Conservation (phyloP, 306 rosid species). For the Corylus heterophylla region DNA sequence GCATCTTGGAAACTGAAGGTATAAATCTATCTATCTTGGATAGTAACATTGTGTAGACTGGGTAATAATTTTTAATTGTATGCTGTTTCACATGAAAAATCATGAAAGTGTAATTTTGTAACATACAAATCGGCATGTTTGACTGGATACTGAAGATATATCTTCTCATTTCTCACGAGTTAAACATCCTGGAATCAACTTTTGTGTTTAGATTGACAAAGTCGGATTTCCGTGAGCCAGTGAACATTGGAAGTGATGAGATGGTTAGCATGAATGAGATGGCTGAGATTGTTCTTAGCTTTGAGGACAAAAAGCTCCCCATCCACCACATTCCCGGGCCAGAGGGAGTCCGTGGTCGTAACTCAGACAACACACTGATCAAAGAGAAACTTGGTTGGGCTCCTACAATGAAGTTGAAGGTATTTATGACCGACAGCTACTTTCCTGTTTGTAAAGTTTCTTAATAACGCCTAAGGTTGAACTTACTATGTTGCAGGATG, state of each 20-base stretch:
- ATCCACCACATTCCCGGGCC: constrained; percentile 98
- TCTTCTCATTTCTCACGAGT: constrained; percentile 14
- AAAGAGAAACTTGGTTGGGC: constrained; percentile 99
- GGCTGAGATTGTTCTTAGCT: constrained; percentile 95
- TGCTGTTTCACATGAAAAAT: neutral
- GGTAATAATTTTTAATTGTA: neutral
- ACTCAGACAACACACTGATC: constrained; percentile 93
- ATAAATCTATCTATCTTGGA: neutral
- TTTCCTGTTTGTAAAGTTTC: constrained; percentile 2
- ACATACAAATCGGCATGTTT: neutral
- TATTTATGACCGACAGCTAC: constrained; percentile 21
- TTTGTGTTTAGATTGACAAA: constrained; percentile 72
- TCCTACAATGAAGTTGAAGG: constrained; percentile 97
- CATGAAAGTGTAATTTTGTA: neutral
- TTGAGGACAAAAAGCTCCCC: constrained; percentile 77
- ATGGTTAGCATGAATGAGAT: constrained; percentile 99
- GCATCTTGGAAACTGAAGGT: neutral
- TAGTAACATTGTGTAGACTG: neutral
- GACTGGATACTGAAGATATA: neutral
- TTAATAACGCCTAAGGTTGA: neutral
- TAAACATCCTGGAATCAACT: neutral
- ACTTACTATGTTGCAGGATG: constrained; percentile 56
- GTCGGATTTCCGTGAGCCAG: constrained; percentile 95
- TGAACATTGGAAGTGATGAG: constrained; percentile 97
- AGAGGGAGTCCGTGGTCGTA: constrained; percentile 98